Evolutionary conservation across 2,329 filamentous ascomycete genomes (phyloP).

Genomic region (Emmonsiellopsis sp.): DNA sequence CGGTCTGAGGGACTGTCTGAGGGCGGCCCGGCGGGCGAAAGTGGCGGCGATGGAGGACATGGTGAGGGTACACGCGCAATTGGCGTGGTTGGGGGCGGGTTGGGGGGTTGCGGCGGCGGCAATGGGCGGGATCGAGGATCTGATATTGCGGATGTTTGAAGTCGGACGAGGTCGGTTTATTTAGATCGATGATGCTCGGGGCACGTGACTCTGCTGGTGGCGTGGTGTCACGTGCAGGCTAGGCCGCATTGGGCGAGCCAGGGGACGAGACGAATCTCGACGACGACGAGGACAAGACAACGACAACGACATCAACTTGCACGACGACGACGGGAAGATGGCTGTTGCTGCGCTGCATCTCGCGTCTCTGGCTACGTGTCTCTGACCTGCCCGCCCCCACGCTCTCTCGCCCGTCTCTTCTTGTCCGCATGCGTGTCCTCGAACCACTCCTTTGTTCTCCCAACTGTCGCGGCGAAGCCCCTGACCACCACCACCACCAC

Average conservation of each 20-base stretch:
- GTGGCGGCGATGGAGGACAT: slow-evolving; percentile 36
- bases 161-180: slow-evolving; percentile 9
- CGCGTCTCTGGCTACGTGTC: not conserved
- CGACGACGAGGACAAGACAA: not conserved
- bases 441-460: not conserved
- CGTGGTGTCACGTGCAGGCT: not conserved
- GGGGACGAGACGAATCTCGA: not conserved
- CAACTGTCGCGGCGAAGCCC: not conserved
- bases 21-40: slow-evolving; percentile 32
- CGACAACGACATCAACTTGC: not conserved
- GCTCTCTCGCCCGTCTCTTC: not conserved
- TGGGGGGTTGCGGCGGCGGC: not conserved
- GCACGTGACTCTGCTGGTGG: not conserved
- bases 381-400: not conserved
- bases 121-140: not conserved
- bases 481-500: not conserved
- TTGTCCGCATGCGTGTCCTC: not conserved
- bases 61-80: slow-evolving; percentile 10
- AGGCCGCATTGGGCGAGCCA: not conserved
- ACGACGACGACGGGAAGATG: not conserved
- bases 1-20: slow-evolving; percentile 30
- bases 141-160: not conserved
- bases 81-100: not conserved
- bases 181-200: slow-evolving; percentile 8
- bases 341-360: not conserved